A percentile compares a stretch with the other conserved stretches of the same genome.
Conservation (phyloP, 148 eudicot species). For the Fagopyrum esculentum region DNA sequence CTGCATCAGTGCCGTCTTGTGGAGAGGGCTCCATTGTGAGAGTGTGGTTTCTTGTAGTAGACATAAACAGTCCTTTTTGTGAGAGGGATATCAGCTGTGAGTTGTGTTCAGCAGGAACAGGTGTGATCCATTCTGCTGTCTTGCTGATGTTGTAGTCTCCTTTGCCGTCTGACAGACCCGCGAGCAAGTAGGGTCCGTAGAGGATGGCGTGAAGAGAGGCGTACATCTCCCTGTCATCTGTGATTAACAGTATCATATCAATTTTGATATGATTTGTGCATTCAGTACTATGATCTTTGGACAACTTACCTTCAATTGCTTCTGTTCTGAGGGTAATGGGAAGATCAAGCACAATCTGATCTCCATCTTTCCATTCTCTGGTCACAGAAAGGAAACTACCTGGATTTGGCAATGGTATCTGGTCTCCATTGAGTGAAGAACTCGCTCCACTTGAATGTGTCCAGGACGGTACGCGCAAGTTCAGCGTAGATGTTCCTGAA, state of each 20-base stretch:
- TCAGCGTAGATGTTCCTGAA: conserved; percentile 33
- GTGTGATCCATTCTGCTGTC: conserved; percentile 39
- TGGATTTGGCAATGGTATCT: conserved; percentile 37
- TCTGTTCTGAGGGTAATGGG: conserved; percentile 54
- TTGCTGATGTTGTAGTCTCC: too few relatives aligned
- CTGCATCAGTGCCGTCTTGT: conserved; percentile 33
- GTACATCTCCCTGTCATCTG: conserved; percentile 9
- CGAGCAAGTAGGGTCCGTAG: too few relatives aligned
- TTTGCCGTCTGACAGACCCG: too few relatives aligned
- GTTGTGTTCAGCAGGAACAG: conserved; percentile 44
- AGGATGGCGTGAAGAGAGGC: background rate
- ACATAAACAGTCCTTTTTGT: conserved; percentile 35
- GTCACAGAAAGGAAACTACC: conserved; percentile 58
- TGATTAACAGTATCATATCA: too few relatives aligned
- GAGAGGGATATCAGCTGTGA: conserved; percentile 47
- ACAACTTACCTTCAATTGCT: conserved; percentile 52
- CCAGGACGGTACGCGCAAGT: conserved; percentile 78
- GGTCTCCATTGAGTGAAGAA: conserved; percentile 45
- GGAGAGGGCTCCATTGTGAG: conserved; percentile 38
- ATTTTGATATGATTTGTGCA: too few relatives aligned
- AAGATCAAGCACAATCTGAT: conserved; percentile 43
- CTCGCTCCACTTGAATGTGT: conserved; percentile 34
- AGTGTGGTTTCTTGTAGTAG: conserved; percentile 19
- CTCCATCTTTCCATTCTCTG: conserved; percentile 52
- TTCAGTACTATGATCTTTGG: too few relatives aligned